phyloP scores from a whole-genome alignment of 495 filamentous ascomycete genomes.

The Cenococcum geophilum region DNA sequence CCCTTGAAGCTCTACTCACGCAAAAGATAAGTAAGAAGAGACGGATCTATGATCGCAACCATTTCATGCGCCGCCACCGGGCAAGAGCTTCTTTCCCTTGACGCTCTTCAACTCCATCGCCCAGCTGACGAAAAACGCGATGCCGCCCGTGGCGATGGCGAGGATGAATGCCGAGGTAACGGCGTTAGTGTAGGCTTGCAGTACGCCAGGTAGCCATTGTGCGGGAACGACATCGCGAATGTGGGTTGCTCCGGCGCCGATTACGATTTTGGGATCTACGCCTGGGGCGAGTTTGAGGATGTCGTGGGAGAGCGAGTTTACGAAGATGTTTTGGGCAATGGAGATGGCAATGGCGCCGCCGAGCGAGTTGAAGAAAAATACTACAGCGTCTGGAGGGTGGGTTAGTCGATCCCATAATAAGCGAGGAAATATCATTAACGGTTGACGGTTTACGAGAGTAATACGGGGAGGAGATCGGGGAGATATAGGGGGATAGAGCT shows the following conservation, averaged over 20 bases:
- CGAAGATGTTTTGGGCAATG: constrained; percentile 39
- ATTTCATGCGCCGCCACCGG: constrained; percentile 12
- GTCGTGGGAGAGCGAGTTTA: constrained; percentile 30
- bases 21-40: too few species aligned
- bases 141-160: constrained; percentile 25
- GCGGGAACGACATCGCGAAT: constrained; percentile 31
- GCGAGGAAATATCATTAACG: too few species aligned
- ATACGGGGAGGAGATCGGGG: neutral
- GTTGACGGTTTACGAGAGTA: too few species aligned
- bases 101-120: constrained; percentile 39
- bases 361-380: constrained; percentile 39
- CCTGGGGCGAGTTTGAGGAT: constrained; percentile 26
- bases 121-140: constrained; percentile 32
- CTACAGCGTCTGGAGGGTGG: constrained; percentile 18
- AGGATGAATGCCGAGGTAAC: constrained; percentile 33
- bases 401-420: neutral
- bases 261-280: constrained; percentile 29
- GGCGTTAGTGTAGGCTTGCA: constrained; percentile 34
- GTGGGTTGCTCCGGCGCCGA: constrained; percentile 36
- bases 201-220: constrained; percentile 29
- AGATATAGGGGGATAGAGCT: neutral
- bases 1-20: neutral
- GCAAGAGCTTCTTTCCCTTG: constrained; percentile 35
- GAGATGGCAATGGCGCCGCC: constrained; percentile 36
- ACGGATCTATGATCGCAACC: neutral